A percentile compares a stretch with the other conserved stretches of the same genome.
phyloP scores from a whole-genome alignment of 2,329 filamentous ascomycete genomes.

The Ploettnerulaceae sp. region DNA sequence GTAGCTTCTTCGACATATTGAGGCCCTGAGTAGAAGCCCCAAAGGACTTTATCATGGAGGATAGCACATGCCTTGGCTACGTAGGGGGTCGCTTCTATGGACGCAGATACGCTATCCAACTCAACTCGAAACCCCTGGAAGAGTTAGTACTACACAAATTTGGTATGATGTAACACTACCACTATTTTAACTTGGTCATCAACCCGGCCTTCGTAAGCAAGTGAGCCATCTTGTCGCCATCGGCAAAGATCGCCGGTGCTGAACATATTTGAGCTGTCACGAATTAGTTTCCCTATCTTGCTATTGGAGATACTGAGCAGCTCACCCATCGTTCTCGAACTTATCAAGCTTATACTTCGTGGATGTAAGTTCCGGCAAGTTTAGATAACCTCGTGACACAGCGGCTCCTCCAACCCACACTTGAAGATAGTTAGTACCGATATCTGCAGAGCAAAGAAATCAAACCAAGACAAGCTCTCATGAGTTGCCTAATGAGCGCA shows the following conservation, averaged over 20 bases:
- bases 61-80: slow-evolving; percentile 46
- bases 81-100: slow-evolving; percentile 42
- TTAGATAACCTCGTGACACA: slow-evolving; percentile 36
- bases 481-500: too few species aligned
- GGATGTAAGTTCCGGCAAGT: slow-evolving; percentile 39
- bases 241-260: slow-evolving; percentile 55
- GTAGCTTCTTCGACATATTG: slow-evolving; percentile 30
- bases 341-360: slow-evolving; percentile 46
- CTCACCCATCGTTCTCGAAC: slow-evolving; percentile 47
- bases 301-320: not conserved
- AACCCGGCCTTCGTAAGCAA: slow-evolving; percentile 52
- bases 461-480: too few species aligned
- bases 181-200: slow-evolving; percentile 61
- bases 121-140: slow-evolving; percentile 53
- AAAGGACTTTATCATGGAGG: slow-evolving; percentile 44
- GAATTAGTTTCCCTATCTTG: slow-evolving; percentile 1
- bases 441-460: too few species aligned
- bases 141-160: not conserved
- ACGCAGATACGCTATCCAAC: slow-evolving; percentile 52
- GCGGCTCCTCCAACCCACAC: slow-evolving; percentile 38
- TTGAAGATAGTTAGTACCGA: too few species aligned
- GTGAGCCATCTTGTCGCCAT: slow-evolving; percentile 48
- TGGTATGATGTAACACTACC: slow-evolving; percentile 29
- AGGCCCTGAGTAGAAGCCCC: slow-evolving; percentile 43
- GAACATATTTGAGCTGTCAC: slow-evolving; percentile 46